Base-by-base conservation (phyloP, 2,329 filamentous ascomycete species). In the Stemphylium vesicarium region DNA sequence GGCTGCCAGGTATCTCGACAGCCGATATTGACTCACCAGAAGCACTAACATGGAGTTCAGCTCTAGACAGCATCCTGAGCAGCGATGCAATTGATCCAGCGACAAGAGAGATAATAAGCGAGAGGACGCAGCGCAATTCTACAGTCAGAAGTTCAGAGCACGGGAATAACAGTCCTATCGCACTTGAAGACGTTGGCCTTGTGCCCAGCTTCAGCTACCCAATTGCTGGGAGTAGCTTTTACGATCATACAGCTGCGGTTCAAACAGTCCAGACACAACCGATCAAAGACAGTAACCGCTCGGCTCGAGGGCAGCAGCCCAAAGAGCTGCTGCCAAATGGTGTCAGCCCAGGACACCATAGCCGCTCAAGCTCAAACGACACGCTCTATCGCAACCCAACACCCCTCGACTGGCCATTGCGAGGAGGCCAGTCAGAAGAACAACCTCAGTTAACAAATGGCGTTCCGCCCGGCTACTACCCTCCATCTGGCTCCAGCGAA, bases 121-220 rank as follows among this genome's bases (percentile, higher is more conserved):
- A 57, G 2, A 47, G 56, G 20, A 41, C 43, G 10, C 33, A 33
- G 24, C 32, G 9, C 2, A 42, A 37, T 12, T 44, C 20, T 12
- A 38, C 10, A 13, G 41, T 3, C 9, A 32, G 37, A 22, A 45
- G 26, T 15, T n/a, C 22, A 15, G 24, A 18, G 24, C 11, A 53
- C 9, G 18, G 8, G 33, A 33, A 54, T 1, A n/a, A 39, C 6
- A 24, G 37, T 2, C 9, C 24, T 10, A 12, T 59, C 9, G 37
- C 49, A 2, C 37, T 55, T 13, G 3, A 16, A 2, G 47, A 56
- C 24, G 51, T 53, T 9, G 55, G 49, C 3, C 50, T 68, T 8
- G 64, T 70, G 10, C 65, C 68, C 4, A 70, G 68, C 39, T 71
- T 71, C 42, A 68, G 62, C 13, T 61, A 60, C 16, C 64, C 65